Evolutionary conservation across 805 yeast genomes (phyloP).

Genomic region (Millerago galiae): DNA sequence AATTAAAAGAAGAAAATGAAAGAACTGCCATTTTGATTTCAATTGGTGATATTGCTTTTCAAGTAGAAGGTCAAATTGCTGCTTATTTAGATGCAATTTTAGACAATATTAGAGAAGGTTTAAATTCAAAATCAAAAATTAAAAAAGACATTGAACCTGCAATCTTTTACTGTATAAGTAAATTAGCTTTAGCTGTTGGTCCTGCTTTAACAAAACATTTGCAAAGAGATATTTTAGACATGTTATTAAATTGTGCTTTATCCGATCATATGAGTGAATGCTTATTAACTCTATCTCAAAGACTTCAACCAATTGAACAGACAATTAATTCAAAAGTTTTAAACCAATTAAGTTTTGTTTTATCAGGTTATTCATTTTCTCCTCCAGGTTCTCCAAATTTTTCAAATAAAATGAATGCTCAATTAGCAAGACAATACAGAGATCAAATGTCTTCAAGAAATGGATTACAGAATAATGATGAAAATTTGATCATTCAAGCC

Average conservation of each 20-base stretch:
- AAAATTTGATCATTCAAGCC: constrained; percentile 63
- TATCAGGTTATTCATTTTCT: constrained; percentile 74
- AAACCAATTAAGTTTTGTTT: constrained; percentile 62
- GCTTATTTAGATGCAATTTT: constrained; percentile 85
- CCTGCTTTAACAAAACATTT: constrained; percentile 88
- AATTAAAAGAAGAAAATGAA: constrained; percentile 71
- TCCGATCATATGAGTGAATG: constrained; percentile 80
- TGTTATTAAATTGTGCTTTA: constrained; percentile 75
- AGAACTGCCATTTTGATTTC: constrained; percentile 69
- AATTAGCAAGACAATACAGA: constrained; percentile 73
- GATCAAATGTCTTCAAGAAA: constrained; percentile 67
- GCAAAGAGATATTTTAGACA: constrained; percentile 71
- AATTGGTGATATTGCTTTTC: constrained; percentile 73
- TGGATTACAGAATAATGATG: constrained; percentile 42
- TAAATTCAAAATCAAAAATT: constrained; percentile 42
- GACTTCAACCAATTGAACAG: constrained; percentile 75
- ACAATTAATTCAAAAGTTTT: constrained; percentile 66
- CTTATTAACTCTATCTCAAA: constrained; percentile 54
- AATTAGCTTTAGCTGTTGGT: constrained; percentile 83
- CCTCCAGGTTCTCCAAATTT: constrained; percentile 80
- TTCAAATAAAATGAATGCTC: constrained; percentile 44
- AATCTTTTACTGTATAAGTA: constrained; percentile 81
- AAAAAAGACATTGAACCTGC: constrained; percentile 79
- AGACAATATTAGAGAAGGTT: constrained; percentile 75
- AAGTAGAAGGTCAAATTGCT: constrained; percentile 77